A percentile compares a stretch with the other conserved stretches of the same genome.
phyloP scores from a whole-genome alignment of 345 rosid species.

The Tarenaya hassleriana region DNA sequence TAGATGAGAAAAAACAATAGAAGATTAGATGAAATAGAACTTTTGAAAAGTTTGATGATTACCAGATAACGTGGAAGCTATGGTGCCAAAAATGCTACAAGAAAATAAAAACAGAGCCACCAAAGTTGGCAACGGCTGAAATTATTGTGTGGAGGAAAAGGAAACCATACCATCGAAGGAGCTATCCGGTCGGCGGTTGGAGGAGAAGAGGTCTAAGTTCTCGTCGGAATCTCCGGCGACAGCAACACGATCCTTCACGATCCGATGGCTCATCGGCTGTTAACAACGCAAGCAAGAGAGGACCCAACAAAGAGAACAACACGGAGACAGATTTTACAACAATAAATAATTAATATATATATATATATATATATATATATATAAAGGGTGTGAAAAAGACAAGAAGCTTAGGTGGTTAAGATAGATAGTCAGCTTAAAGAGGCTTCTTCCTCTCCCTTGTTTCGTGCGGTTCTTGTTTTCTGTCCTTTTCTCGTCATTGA shows the following conservation, averaged over 20 bases:
- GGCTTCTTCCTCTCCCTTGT: slow-evolving; percentile 18
- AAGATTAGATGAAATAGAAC: too few relatives aligned
- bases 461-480: slow-evolving; percentile 23
- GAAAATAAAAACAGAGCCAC: too few relatives aligned
- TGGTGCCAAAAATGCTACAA: too few relatives aligned
- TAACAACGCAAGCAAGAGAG: background rate
- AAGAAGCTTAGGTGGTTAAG: slow-evolving; percentile 7
- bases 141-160: slow-evolving; percentile 1
- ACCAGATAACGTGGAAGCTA: too few relatives aligned
- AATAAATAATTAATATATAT: too few relatives aligned
- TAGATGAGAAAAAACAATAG: too few relatives aligned
- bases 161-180: slow-evolving; percentile 22
- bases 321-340: slow-evolving; percentile 13
- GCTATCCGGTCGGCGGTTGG: slow-evolving; percentile 21
- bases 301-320: background rate
- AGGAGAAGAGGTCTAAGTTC: slow-evolving; percentile 22
- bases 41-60: too few relatives aligned
- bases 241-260: slow-evolving; percentile 15
- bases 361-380: too few relatives aligned
- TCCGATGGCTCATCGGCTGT: slow-evolving; percentile 27
- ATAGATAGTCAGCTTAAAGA: slow-evolving; percentile 18
- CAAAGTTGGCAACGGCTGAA: background rate
- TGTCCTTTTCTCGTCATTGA: slow-evolving; percentile 16
- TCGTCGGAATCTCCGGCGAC: slow-evolving; percentile 23
- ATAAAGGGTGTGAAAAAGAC: background rate